A percentile compares a stretch with the other conserved stretches of the same genome.
Conservation (phyloP, 1,284 basidiomycete genomes). For the Cryptococcus sp. region DNA sequence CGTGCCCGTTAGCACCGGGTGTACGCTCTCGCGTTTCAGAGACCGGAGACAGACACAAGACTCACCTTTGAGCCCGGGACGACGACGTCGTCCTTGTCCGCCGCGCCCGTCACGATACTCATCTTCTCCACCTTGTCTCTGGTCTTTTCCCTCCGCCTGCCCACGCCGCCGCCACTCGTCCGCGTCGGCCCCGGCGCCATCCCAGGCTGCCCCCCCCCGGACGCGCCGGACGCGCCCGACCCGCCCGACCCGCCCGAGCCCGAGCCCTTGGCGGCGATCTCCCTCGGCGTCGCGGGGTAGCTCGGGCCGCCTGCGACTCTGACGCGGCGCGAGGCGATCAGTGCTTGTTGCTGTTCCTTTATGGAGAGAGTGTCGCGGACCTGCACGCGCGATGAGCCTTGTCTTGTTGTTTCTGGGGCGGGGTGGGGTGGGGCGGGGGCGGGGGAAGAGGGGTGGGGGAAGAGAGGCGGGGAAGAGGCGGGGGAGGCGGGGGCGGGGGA, state of each 20-base stretch:
- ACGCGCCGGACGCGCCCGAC: no score
- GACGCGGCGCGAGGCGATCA: conserved; percentile 44
- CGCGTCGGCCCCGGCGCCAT: neutral
- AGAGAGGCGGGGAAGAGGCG: no score
- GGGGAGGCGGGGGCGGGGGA: no score
- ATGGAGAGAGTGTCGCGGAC: conserved; percentile 47
- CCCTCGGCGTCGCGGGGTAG: conserved; percentile 37
- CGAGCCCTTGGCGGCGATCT: conserved; percentile 41
- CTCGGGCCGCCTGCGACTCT: no score
- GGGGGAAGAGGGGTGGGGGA: no score
- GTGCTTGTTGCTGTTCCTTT: conserved; percentile 47
- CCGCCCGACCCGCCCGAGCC: no score
- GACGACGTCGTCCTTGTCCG: conserved; percentile 37
- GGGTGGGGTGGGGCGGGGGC: no score
- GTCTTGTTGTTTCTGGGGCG: neutral
- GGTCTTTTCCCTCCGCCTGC: conserved; percentile 43
- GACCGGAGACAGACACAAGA: neutral
- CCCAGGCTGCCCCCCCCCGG: neutral
- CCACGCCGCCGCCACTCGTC: conserved; percentile 32
- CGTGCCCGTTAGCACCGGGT: conserved; percentile 10
- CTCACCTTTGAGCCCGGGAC: conserved; percentile 41
- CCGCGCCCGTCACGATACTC: conserved; percentile 37
- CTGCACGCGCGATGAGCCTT: conserved; percentile 25
- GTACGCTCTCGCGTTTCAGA: no score
- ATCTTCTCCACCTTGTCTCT: conserved; percentile 45